phyloP scores from a whole-genome alignment of 352 stramenopile species.

The Phytopythium helicoides region DNA sequence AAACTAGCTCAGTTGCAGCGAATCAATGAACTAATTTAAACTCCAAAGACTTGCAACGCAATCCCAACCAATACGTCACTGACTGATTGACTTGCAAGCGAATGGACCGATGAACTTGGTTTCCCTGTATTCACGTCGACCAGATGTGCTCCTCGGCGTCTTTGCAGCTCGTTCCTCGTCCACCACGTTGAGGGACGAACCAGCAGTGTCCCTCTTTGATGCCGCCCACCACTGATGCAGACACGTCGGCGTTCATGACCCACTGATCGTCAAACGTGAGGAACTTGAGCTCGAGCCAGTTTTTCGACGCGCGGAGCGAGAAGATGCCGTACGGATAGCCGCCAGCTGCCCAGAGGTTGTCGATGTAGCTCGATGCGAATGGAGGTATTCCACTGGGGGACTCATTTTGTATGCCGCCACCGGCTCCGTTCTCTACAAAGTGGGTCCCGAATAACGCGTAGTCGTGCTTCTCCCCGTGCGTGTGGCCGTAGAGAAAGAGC shows the following conservation, averaged over 20 bases:
- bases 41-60: neutral
- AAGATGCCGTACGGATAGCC: conserved; percentile 76
- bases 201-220: conserved; percentile 71
- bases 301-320: conserved; percentile 48
- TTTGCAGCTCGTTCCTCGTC: conserved; percentile 35
- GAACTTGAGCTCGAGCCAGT: conserved; percentile 61
- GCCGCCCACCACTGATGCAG: conserved; percentile 40
- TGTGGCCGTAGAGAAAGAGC: conserved; percentile 70
- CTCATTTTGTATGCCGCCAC: conserved; percentile 71
- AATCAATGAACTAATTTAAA: too few species aligned
- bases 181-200: conserved; percentile 45
- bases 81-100: too few species aligned
- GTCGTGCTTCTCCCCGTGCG: conserved; percentile 75
- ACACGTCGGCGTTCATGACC: conserved; percentile 50
- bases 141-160: conserved; percentile 17
- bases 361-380: conserved; percentile 50
- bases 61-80: too few species aligned
- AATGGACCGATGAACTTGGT: too few species aligned
- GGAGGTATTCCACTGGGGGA: conserved; percentile 63
- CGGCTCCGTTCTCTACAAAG: conserved; percentile 78
- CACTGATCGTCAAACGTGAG: conserved; percentile 67
- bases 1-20: too few species aligned
- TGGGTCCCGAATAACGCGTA: conserved; percentile 61
- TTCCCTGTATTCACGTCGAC: neutral
- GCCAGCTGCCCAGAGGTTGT: conserved; percentile 64